phyloP scores from a whole-genome alignment of 495 filamentous ascomycete genomes.

The Staphylotrichum tortipilum region DNA sequence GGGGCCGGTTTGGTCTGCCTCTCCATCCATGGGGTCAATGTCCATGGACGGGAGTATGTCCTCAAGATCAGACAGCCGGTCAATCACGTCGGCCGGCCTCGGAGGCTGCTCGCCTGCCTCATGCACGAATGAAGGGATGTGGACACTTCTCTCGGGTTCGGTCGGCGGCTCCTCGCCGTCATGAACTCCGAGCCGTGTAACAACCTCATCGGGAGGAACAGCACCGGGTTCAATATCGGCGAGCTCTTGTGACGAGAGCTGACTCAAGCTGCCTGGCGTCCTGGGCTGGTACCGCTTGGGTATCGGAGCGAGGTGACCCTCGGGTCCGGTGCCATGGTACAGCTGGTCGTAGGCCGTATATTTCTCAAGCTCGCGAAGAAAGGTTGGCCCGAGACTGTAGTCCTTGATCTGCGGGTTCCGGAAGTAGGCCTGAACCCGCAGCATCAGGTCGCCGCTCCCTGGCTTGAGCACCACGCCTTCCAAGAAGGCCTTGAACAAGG shows the following conservation, averaged over 20 bases:
- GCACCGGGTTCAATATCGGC: too few species aligned
- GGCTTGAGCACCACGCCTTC: constrained; percentile 3
- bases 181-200: too few species aligned
- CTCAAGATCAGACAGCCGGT: too few species aligned
- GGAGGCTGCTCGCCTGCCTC: too few species aligned
- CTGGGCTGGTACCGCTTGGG: neutral
- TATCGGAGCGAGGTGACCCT: neutral
- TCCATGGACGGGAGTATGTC: neutral
- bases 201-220: too few species aligned
- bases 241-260: too few species aligned
- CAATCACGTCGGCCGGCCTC: too few species aligned
- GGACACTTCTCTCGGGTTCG: too few species aligned
- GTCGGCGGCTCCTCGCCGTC: too few species aligned
- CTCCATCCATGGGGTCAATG: neutral
- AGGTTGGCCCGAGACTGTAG: neutral
- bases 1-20: constrained; percentile 1
- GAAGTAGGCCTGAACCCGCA: neutral
- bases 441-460: neutral
- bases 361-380: neutral
- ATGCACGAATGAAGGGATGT: too few species aligned
- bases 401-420: constrained; percentile 2
- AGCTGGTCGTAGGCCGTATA: constrained; percentile 6
- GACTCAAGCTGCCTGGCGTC: too few species aligned
- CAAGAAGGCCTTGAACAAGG: constrained; percentile 6
- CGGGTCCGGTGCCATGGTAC: neutral